Conservation (phyloP, 1,284 basidiomycete genomes). For the Pisolithus thermaeus region DNA sequence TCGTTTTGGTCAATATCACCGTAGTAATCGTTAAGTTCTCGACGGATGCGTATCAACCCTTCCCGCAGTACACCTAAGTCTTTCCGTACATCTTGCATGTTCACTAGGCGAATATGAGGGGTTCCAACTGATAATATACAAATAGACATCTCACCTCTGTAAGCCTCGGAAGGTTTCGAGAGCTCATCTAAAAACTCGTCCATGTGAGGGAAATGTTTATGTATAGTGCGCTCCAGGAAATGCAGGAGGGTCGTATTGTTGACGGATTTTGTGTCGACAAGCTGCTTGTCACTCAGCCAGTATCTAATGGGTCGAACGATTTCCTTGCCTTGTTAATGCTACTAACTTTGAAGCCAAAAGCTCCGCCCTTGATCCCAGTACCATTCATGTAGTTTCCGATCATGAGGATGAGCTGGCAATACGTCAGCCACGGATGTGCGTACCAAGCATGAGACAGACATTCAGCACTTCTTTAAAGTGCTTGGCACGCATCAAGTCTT, state of each 20-base stretch:
- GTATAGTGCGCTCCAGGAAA: constrained; percentile 88
- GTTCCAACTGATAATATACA: background rate
- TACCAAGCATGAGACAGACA: constrained; percentile 38
- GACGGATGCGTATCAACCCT: constrained; percentile 71
- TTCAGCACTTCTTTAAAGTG: constrained; percentile 84
- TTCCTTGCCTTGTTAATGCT: constrained; percentile 87
- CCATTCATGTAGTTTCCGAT: constrained; percentile 99
- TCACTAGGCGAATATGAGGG: constrained; percentile 42
- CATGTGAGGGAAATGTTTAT: constrained; percentile 85
- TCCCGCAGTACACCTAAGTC: constrained; percentile 69
- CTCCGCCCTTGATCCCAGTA: constrained; percentile 93
- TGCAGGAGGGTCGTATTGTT: constrained; percentile 92
- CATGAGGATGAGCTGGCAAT: constrained; percentile 76
- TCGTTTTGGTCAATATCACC: constrained; percentile 65
- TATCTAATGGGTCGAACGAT: background rate
- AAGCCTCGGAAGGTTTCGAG: constrained; percentile 85
- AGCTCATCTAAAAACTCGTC: constrained; percentile 89
- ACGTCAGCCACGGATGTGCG: constrained; percentile 9
- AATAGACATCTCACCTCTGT: constrained; percentile 59
- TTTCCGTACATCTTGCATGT: constrained; percentile 73
- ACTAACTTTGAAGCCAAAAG: constrained; percentile 95
- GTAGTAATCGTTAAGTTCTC: constrained; percentile 78
- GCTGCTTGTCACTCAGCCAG: constrained; percentile 37
- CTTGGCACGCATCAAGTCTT: constrained; percentile 70
- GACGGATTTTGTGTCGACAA: constrained; percentile 96